phyloP scores from a whole-genome alignment of 106 monocot species.

The Phalaenopsis equestris region DNA sequence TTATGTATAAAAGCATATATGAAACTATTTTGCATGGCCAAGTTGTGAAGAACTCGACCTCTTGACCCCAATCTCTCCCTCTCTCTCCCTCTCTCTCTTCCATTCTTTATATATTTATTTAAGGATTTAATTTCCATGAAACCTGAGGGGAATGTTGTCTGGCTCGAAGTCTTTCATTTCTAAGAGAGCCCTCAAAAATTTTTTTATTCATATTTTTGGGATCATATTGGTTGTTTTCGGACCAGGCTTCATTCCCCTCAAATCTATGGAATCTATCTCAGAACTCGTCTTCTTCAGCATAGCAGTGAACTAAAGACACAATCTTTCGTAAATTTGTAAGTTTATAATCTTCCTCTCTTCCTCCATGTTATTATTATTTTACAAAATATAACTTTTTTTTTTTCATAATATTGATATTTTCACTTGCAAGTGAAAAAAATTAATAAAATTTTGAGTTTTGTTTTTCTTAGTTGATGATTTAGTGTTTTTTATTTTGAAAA shows the following conservation, averaged over 20 bases:
- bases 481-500: background rate
- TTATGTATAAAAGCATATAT: slow-evolving; percentile 6
- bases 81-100: too few species aligned
- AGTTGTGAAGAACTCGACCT: background rate
- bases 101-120: too few species aligned
- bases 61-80: background rate
- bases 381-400: background rate
- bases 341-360: background rate
- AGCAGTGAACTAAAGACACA: background rate
- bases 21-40: slow-evolving; percentile 7
- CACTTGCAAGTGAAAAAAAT: too few species aligned
- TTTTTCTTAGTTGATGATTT: background rate
- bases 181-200: background rate
- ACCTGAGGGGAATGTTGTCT: slow-evolving; percentile 51
- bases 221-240: slow-evolving; percentile 12
- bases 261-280: slow-evolving; percentile 8
- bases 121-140: slow-evolving; percentile 8
- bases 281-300: background rate
- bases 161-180: slow-evolving; percentile 29
- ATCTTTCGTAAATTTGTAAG: background rate
- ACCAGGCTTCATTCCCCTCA: slow-evolving; percentile 38
- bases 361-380: too few species aligned
- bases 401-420: too few species aligned
- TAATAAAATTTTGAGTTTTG: background rate
- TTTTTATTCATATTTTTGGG: background rate